Evolutionary conservation across 306 rosid species (phyloP).

Genomic region (Cicer cuneatum): DNA sequence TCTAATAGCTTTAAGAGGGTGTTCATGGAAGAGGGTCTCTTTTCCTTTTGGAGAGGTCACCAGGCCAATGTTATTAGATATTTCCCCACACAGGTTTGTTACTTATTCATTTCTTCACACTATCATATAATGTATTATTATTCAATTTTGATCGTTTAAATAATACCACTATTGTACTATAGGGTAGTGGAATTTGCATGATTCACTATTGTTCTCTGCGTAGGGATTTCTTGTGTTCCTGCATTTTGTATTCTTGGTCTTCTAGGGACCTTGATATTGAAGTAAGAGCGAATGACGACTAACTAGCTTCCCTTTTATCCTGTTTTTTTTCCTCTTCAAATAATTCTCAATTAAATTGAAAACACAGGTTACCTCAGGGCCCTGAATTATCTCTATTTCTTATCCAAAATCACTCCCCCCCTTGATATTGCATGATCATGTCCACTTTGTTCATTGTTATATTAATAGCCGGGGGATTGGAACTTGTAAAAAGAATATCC

Average conservation of each 20-base stretch:
- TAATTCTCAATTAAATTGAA: neutral
- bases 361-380: neutral
- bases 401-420: conserved; percentile 20
- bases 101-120: conserved; percentile 3
- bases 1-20: conserved; percentile 73
- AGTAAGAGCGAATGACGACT: conserved; percentile 1
- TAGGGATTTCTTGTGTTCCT: too few relatives aligned
- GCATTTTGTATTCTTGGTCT: conserved; percentile 23
- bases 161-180: too few relatives aligned
- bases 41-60: conserved; percentile 94
- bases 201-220: too few relatives aligned
- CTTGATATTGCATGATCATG: neutral
- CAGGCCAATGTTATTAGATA: conserved; percentile 86
- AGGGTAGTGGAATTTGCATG: too few relatives aligned
- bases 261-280: neutral
- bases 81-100: conserved; percentile 90
- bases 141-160: neutral
- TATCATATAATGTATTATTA: neutral
- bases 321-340: neutral
- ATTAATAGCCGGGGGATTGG: neutral
- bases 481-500: neutral
- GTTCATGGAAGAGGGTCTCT: conserved; percentile 76
- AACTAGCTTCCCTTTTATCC: conserved; percentile 17
- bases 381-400: conserved; percentile 2
- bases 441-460: conserved; percentile 29